Evolutionary conservation across 208 protist species (phyloP).

Genomic region (Crithidia sp.): DNA sequence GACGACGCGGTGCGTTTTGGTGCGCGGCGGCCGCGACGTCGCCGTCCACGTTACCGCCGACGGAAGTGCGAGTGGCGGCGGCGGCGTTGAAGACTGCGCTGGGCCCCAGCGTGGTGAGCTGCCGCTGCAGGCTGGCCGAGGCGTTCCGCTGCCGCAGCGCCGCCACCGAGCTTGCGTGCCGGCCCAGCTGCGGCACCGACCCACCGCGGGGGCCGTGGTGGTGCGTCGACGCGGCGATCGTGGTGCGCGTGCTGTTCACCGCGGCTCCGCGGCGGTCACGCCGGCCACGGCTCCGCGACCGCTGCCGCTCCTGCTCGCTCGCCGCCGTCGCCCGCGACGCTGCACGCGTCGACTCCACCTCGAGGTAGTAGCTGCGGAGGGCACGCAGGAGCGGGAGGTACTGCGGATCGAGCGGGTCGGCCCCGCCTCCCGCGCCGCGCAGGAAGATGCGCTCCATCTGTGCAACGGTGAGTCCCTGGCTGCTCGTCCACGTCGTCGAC

Average conservation of each 20-base stretch:
- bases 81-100: slow-evolving; percentile 7
- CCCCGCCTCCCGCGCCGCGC: slow-evolving; percentile 15
- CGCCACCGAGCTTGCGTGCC: slow-evolving; percentile 4
- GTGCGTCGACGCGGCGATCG: not conserved
- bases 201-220: not conserved
- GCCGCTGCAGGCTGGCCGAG: slow-evolving; percentile 6
- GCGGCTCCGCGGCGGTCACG: slow-evolving; percentile 5
- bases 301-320: not conserved
- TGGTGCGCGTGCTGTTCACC: not conserved
- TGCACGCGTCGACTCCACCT: slow-evolving; percentile 22
- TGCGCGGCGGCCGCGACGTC: too few relatives aligned
- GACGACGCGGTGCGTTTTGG: too few relatives aligned
- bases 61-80: not conserved
- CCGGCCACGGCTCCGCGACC: not conserved
- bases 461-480: slow-evolving; percentile 52
- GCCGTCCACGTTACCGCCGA: too few relatives aligned
- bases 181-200: not conserved
- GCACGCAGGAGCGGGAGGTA: slow-evolving; percentile 57
- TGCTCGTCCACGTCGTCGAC: slow-evolving; percentile 78
- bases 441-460: slow-evolving; percentile 78
- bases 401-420: slow-evolving; percentile 76
- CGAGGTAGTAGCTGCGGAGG: slow-evolving; percentile 65
- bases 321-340: not conserved
- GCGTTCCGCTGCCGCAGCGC: slow-evolving; percentile 8
- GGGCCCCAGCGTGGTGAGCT: slow-evolving; percentile 14